Base-by-base conservation (phyloP, 2,329 filamentous ascomycete species). In the Diaporthe sp. region DNA sequence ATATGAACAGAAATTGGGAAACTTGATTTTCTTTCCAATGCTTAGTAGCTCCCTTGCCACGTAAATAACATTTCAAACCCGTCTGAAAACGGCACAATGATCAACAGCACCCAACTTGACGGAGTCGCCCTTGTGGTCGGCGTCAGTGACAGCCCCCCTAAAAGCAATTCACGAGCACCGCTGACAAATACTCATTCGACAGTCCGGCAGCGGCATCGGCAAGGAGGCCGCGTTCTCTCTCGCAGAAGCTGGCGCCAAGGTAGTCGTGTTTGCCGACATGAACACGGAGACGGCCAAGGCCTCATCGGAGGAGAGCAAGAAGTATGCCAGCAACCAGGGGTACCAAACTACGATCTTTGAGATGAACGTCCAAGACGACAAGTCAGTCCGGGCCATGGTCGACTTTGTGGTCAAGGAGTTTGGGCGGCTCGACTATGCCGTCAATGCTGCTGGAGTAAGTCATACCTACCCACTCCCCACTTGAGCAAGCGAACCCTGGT, bases 211-310 rank as follows among this genome's bases (percentile, higher is more conserved):
- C 2, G 79, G 79, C n/a, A 78, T 80, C 12, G 78, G 78, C 22
- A 78, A 47, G 55, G 78, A 79, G 70, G 75, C 76, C 2, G 78
- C 79, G 4, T 78, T 79, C 39, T 76, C 78, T 3, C 60, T 80
- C 44, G 77, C 78, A n/a, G 79, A 80, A 34, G 77, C 77, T 6
- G 79, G 78, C 7, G 78, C 77, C 7, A 78, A 73, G 44, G 78
- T 28, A 10, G 63, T 79, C 7, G 71, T 78, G 17, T 78, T 80
- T 70, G 78, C 78, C 8, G 77, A 80, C 31, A 78, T 76, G 67
- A 76, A 80, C 71, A 73, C 76, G 22, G 70, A 74, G n/a, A 76
- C 73, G 2, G 79, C 78, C 20, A 74, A 77, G 39, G 58, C 58
- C 20, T 76, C 77, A 2, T 75, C 78, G 0, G 73, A 80, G 47